phyloP scores from a whole-genome alignment of 495 filamentous ascomycete genomes.

The Hyaloscypha bicolor region DNA sequence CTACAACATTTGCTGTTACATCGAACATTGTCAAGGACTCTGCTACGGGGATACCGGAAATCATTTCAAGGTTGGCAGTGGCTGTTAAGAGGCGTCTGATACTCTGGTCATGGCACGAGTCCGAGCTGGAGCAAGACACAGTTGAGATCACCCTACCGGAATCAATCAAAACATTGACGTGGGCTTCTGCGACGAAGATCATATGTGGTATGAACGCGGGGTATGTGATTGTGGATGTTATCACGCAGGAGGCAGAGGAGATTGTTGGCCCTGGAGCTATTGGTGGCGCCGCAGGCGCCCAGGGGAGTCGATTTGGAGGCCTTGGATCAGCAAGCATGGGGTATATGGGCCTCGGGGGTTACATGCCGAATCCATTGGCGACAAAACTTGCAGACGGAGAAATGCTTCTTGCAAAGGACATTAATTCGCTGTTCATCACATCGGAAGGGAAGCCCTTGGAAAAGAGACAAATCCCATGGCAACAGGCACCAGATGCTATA shows the following conservation, averaged over 20 bases:
- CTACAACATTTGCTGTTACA: constrained; percentile 88
- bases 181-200: constrained; percentile 82
- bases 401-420: constrained; percentile 89
- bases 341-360: constrained; percentile 91
- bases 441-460: constrained; percentile 79
- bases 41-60: constrained; percentile 81
- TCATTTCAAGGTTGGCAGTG: constrained; percentile 87
- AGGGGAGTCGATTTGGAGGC: constrained; percentile 64
- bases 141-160: constrained; percentile 79
- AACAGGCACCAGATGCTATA: constrained; percentile 80
- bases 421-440: constrained; percentile 92
- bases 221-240: constrained; percentile 88
- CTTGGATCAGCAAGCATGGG: constrained; percentile 76
- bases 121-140: constrained; percentile 75
- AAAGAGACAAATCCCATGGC: constrained; percentile 89
- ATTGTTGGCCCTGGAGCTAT: constrained; percentile 79
- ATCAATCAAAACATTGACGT: constrained; percentile 80
- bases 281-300: constrained; percentile 62
- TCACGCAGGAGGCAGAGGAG: constrained; percentile 67
- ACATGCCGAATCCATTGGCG: constrained; percentile 86
- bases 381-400: constrained; percentile 80
- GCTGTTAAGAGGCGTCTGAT: constrained; percentile 88
- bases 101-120: constrained; percentile 94
- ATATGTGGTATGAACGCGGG: constrained; percentile 86
- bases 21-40: constrained; percentile 92